Percentiles rank a stretch among this genome's conserved stretches.
Evolutionary conservation across 345 rosid genomes (phyloP).

Genomic region (Atalantia buxifolia): DNA sequence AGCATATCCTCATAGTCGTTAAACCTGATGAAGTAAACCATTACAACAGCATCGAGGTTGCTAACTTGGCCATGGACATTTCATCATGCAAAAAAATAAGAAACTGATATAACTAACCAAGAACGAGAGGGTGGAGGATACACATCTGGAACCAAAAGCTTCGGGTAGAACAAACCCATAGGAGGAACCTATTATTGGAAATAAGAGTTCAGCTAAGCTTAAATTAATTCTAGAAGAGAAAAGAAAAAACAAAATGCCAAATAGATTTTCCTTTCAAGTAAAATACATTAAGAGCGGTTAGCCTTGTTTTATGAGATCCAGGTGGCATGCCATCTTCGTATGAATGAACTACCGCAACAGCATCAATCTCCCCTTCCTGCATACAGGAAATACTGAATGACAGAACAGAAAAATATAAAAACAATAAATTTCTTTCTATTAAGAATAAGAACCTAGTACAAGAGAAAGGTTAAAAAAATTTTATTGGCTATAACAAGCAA

Average conservation of each 20-base stretch:
- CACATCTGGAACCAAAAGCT: conserved; percentile 79
- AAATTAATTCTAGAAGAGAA: conserved; percentile 5
- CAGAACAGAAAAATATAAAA: not conserved
- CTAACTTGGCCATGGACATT: conserved; percentile 7
- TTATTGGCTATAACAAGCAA: not conserved
- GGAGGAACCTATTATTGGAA: conserved; percentile 70
- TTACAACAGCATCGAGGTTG: not conserved
- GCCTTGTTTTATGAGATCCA: conserved; percentile 78
- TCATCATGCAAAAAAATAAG: conserved; percentile 5
- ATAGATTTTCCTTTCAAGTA: conserved; percentile 9
- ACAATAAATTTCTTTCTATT: not conserved
- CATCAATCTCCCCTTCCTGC: conserved; percentile 80
- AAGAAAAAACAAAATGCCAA: not conserved
- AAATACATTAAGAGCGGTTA: conserved; percentile 75
- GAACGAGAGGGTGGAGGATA: conserved; percentile 84
- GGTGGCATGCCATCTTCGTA: conserved; percentile 70
- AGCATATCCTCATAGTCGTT: conserved; percentile 86
- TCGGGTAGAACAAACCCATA: conserved; percentile 91
- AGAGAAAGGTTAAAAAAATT: not conserved
- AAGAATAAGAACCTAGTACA: not conserved
- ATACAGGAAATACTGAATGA: conserved; percentile 3
- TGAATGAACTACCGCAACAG: conserved; percentile 63
- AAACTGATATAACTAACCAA: conserved; percentile 46
- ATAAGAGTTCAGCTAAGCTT: not conserved
- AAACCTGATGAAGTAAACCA: conserved; percentile 48